A percentile compares a stretch with the other conserved stretches of the same genome.
Conservation (phyloP, 257 asterid species). For the Haberlea rhodopensis region DNA sequence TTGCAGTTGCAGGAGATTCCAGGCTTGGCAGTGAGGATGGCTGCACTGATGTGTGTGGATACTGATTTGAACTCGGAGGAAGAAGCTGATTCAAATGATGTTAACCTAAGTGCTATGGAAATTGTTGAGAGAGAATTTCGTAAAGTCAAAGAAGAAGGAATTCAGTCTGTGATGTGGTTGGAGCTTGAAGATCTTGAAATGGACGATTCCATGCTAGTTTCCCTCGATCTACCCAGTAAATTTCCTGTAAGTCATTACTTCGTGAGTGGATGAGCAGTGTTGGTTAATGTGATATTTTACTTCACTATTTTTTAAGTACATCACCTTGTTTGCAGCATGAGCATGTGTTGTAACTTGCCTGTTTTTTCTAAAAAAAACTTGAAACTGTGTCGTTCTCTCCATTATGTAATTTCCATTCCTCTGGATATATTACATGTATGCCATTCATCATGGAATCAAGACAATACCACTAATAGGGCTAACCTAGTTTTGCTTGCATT, state of each 20-base stretch:
- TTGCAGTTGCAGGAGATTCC: conserved; percentile 86
- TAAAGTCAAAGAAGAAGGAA: conserved; percentile 49
- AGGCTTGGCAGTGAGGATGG: conserved; percentile 92
- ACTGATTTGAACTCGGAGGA: conserved; percentile 54
- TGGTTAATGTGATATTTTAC: background rate
- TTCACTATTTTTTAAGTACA: too few relatives aligned
- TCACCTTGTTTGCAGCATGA: background rate
- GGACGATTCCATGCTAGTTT: conserved; percentile 58
- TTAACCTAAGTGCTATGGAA: conserved; percentile 43
- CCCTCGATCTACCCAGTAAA: conserved; percentile 80
- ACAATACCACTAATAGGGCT: background rate
- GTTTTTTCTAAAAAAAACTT: background rate
- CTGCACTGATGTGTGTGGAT: conserved; percentile 88
- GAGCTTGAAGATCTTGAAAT: conserved; percentile 87
- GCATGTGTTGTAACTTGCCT: background rate
- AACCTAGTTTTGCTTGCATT: conserved; percentile 4
- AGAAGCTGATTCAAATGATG: conserved; percentile 35
- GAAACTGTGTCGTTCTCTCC: background rate
- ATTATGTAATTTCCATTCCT: conserved; percentile 9
- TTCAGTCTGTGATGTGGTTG: conserved; percentile 70
- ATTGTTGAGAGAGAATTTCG: conserved; percentile 60
- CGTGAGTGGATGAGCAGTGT: background rate
- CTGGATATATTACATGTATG: background rate
- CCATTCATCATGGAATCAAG: background rate
- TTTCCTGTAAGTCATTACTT: conserved; percentile 59